Evolutionary conservation across 2,329 filamentous ascomycete species (phyloP).

Genomic region (Pseudogymnoascus sp.): DNA sequence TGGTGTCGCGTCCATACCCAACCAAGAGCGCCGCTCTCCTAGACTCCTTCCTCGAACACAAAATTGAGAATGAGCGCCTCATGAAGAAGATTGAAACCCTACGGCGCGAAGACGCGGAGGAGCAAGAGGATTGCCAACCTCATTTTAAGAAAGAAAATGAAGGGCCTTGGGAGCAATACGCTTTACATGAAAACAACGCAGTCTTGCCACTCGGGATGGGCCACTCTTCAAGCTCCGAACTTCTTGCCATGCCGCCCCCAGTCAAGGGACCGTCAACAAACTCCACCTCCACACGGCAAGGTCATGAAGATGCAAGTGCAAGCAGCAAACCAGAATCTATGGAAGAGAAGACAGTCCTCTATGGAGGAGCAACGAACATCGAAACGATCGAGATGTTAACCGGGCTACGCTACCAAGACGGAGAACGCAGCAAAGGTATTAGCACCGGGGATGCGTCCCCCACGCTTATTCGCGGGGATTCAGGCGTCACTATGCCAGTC

Average conservation of each 20-base stretch:
- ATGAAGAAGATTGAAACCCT: slow-evolving; percentile 78
- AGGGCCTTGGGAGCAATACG: slow-evolving; percentile 45
- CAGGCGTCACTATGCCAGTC: slow-evolving; percentile 73
- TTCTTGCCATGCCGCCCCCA: slow-evolving; percentile 56
- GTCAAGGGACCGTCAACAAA: slow-evolving; percentile 57
- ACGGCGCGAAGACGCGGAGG: slow-evolving; percentile 76
- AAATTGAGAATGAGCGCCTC: slow-evolving; percentile 88
- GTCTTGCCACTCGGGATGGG: slow-evolving; percentile 18
- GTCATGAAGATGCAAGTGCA: slow-evolving; percentile 64
- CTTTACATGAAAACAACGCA: slow-evolving; percentile 34
- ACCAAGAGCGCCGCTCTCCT: slow-evolving; percentile 78
- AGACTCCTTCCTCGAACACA: slow-evolving; percentile 92
- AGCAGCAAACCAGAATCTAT: slow-evolving; percentile 66
- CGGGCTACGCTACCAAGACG: slow-evolving; percentile 77
- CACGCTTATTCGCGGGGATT: slow-evolving; percentile 75
- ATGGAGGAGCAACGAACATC: slow-evolving; percentile 67
- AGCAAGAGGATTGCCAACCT: slow-evolving; percentile 58
- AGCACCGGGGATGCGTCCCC: slow-evolving; percentile 79
- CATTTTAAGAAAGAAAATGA: slow-evolving; percentile 55
- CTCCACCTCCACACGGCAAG: slow-evolving; percentile 67
- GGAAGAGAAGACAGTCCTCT: slow-evolving; percentile 76
- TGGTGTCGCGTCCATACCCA: slow-evolving; percentile 85
- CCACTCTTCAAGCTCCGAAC: slow-evolving; percentile 31
- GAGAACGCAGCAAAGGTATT: slow-evolving; percentile 79
- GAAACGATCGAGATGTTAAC: slow-evolving; percentile 93